Base-by-base conservation (phyloP, 495 filamentous ascomycete species). In the Cairneyella variabilis region DNA sequence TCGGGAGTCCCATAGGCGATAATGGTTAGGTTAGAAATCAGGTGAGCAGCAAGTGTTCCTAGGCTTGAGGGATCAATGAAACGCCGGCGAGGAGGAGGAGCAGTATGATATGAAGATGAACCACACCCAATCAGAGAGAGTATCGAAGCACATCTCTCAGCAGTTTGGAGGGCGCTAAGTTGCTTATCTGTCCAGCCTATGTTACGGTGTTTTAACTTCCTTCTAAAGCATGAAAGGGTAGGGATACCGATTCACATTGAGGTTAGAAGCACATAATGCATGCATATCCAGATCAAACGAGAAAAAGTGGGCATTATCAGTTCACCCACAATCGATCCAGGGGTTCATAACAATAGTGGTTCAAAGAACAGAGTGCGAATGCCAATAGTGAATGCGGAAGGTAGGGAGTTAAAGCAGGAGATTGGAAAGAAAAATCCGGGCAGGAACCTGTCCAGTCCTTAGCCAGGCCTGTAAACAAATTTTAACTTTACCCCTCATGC, bases 81-180 rank as follows among this genome's bases (percentile, higher is more conserved):
- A n/a, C n/a, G n/a, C n/a, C n/a, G n/a, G n/a, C 30, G 75, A 71
- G 21, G 70, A 70, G 12, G 73, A 84, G 10, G 72, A 57, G 21
- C 79, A 66, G 55, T 34, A 89, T 91, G 32, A 87, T 90, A 73
- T 55, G 25, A 95, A 78, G 46, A 92, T 84, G 64, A 92, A 83
- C 82, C 58, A 25, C 84, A 85, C 43, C 87, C 88, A 3, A 84
- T 14, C 7, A 95, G 62, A 0, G 88, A 91, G 59, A 91, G 71
- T 12, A 82, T 69, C 1, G 86, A 88, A 60, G 82, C 82, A 8
- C 75, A 66, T 40, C 85, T 74, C 69, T 90, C 86, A 34, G 5
- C 46, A 6, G 1, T 34, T 4, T 3, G 46, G 46, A 34, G 26
- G 5, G 7, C 20, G 46, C 5, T 48, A n/a, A 48, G 28, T 37